Evolutionary conservation across 495 filamentous ascomycete species (phyloP).

Genomic region (Lophiostoma macrostomum): DNA sequence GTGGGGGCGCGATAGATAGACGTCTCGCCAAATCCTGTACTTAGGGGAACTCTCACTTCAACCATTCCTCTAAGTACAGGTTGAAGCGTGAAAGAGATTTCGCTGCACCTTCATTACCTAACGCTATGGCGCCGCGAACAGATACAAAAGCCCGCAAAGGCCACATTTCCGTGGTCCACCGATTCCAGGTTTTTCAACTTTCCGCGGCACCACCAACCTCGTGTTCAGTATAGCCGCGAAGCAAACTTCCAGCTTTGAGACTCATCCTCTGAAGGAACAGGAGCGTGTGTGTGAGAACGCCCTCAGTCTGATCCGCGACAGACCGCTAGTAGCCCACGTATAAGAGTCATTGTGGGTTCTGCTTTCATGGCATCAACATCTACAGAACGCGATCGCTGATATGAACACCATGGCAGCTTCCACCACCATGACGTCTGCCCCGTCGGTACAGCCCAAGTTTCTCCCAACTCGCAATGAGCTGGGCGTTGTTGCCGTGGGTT

Average conservation of each 20-base stretch:
- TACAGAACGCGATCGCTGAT: too few relatives aligned
- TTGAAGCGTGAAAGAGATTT: conserved; percentile 6
- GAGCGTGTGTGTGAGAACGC: background rate
- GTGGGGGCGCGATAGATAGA: too few relatives aligned
- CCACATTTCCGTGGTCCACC: background rate
- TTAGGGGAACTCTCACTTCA: conserved; percentile 12
- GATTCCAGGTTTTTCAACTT: conserved; percentile 5
- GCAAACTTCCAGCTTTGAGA: conserved; percentile 2
- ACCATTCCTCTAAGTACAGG: conserved; percentile 18
- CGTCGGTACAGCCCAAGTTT: conserved; percentile 77
- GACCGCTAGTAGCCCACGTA: too few relatives aligned
- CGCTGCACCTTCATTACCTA: conserved; percentile 15
- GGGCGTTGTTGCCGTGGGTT: conserved; percentile 91
- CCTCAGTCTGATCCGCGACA: too few relatives aligned
- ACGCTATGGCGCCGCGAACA: conserved; percentile 10
- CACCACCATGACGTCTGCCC: conserved; percentile 48
- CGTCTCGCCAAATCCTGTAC: conserved; percentile 17
- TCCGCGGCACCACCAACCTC: background rate
- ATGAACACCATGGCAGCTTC: background rate
- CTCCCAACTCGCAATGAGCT: conserved; percentile 73
- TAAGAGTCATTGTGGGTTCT: too few relatives aligned
- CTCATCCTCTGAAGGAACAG: background rate
- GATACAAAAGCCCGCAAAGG: conserved; percentile 7
- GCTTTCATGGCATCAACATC: too few relatives aligned
- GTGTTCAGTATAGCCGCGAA: conserved; percentile 7